Conservation (phyloP, 148 eudicot genomes). For the Vaccinium myrtillus region DNA sequence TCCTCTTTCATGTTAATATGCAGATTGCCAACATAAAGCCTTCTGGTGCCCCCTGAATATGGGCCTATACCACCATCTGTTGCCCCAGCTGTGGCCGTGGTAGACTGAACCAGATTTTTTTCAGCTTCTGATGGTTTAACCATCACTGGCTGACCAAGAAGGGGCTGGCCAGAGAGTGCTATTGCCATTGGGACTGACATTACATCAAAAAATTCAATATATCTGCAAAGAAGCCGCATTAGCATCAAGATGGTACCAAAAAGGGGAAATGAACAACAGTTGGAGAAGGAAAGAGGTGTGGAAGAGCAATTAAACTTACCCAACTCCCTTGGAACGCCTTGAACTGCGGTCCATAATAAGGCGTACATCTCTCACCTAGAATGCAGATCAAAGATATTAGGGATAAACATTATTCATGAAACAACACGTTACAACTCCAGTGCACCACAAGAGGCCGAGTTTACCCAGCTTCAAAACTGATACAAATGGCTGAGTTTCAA, state of each 20-base stretch:
- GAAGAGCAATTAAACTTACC: constrained; percentile 41
- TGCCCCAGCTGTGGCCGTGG: constrained; percentile 50
- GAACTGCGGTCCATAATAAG: constrained; percentile 88
- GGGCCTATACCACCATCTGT: constrained; percentile 50
- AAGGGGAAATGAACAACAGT: neutral
- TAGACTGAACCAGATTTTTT: constrained; percentile 85
- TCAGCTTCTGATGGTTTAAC: constrained; percentile 98
- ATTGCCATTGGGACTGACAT: constrained; percentile 99
- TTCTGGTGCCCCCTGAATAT: constrained; percentile 66
- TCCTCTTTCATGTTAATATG: constrained; percentile 74
- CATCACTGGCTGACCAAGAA: constrained; percentile 91
- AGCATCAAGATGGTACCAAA: neutral
- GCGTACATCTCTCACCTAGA: constrained; percentile 89
- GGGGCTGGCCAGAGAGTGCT: constrained; percentile 86
- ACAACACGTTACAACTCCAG: neutral
- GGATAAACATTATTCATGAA: neutral
- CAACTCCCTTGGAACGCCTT: constrained; percentile 86
- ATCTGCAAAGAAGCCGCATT: constrained; percentile 40
- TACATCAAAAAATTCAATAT: constrained; percentile 83
- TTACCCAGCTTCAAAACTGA: neutral
- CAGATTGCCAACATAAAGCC: constrained; percentile 83
- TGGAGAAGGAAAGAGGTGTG: neutral
- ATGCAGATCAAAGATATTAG: constrained; percentile 10
- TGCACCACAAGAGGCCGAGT: constrained; percentile 3
- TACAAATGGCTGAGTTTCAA: neutral